Evolutionary conservation across 805 yeast genomes (phyloP), one percentile per base, ranked within the genome.

Genomic region (Kurtzmaniella fragi): DNA sequence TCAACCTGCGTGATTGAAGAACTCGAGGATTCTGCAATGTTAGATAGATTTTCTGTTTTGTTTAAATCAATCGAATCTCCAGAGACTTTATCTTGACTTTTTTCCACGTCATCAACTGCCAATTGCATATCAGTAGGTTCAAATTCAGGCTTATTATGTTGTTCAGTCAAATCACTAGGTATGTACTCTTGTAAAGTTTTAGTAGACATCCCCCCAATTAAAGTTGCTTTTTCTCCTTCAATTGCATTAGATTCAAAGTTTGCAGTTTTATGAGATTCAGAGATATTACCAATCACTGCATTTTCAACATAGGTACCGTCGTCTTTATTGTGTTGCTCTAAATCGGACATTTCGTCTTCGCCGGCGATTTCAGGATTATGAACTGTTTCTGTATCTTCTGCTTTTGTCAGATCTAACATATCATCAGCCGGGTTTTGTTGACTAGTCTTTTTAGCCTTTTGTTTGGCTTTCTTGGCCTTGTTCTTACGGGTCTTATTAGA

Each of bases 121-220:
- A 44, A 41, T 20, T 45, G 42, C 20, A 41, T 44, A 26, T 34
- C 17, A 17, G 44, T 23, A 10, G 46, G 46, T 23, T 39, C 50
- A 29, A 32, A 40, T n/a, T 25, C 34, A 8, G 20, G 3, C 4
- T 15, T 23, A n/a, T 3, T 26, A 8, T n/a, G 30, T 12, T 36
- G 36, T 14, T 33, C 32, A 8, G 25, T 8, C 8, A 20, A 20
- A 5, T 29, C 23, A 17, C 47, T 46, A 8, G 54, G 52, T 12
- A 49, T 44, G 11, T 39, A 47, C 31, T 42, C 46, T 34, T 47
- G 49, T 12, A 50, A 36, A 20, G 49, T 47, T n/a, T 47, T 46
- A 2, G 42, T 38, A 10, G 43, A 42, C 30, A 47, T 41, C 27
- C 43, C 49, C 17, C 39, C 47, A 6, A 47, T 34, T 33, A 50